Base-by-base conservation (phyloP, 768 basidiomycete genomes). In the Calocera cornea region DNA sequence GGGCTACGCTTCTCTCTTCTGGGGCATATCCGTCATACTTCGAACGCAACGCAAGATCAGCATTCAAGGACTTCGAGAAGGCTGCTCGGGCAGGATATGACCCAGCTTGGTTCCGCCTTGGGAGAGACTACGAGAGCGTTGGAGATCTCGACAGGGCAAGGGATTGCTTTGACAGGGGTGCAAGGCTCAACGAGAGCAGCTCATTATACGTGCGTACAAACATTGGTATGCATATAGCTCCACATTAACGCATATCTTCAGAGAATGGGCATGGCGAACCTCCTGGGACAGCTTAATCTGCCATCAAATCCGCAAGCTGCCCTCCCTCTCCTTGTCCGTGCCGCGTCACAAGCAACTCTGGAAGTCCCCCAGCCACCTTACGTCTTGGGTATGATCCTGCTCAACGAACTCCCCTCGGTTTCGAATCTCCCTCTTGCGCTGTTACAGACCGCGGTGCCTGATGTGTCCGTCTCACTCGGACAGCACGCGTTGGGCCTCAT, bases 181-280 rank as follows among this genome's bases (percentile, higher is more conserved):
- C 86, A 54, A 85, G 86, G 71, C 78, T 82, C 29, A 84, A 83
- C 36, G 90, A 92, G 49, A 89, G 87, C 70, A 86, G 86, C 64
- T 93, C 89, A 75, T 80, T 87, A 67, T 95, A 95, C 74, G 91
- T 89, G 72, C 71, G 88, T 72, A 0, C 41, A 50, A n/a, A 1
- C n/a, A 74, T 74, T 44, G 40, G 27, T 29, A 38, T 65, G n/a
- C 64, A 69, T 68, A 38, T 64, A 22, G 17, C 19, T 65, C 31
- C 12, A 44, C 54, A 38, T 66, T 41, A 34, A 38, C 60, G 22
- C 29, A 38, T 70, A 33, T 8, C 65, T 67, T 65, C 70, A 94
- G 90, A 87, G 95, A 0, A 83, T 98, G 79, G 95, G 92, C 0
- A 95, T 95, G 87, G 95, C 93, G 0, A 82, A 93, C 73, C 79